phyloP scores from a whole-genome alignment of 140 eudicot genomes.

The Anethum foeniculum region DNA sequence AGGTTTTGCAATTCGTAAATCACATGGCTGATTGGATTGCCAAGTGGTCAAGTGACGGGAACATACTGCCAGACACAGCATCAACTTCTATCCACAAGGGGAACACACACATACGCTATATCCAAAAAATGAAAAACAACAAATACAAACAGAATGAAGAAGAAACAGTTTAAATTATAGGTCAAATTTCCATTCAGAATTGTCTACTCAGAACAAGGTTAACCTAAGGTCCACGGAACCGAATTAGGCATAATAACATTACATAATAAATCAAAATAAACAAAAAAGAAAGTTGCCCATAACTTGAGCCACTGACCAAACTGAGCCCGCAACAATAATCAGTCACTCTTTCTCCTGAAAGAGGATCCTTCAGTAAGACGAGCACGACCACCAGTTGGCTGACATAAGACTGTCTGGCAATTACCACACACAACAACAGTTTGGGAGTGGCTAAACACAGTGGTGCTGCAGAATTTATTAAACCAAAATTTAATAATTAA shows the following conservation, averaged over 20 bases:
- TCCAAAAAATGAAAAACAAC: background rate
- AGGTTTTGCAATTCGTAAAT: no score
- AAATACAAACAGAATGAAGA: background rate
- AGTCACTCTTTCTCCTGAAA: slow-evolving; percentile 9
- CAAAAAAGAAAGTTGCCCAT: background rate
- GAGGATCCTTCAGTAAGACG: slow-evolving; percentile 4
- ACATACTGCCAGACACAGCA: no score
- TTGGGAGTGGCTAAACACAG: slow-evolving; percentile 14
- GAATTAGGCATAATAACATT: background rate
- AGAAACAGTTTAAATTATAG: background rate
- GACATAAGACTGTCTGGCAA: slow-evolving; percentile 7
- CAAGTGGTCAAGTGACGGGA: no score
- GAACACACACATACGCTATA: background rate
- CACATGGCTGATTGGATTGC: no score
- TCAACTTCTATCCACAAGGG: background rate
- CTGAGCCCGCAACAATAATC: background rate
- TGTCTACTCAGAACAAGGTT: background rate
- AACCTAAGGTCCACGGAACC: background rate
- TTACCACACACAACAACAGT: slow-evolving; percentile 12
- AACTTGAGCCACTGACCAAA: background rate
- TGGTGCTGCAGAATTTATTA: background rate
- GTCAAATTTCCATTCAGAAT: background rate
- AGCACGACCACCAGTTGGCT: slow-evolving; percentile 12
- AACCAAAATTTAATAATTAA: background rate
- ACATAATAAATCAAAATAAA: background rate